Base-by-base conservation (phyloP, 768 basidiomycete genomes). In the Neoboletus subvelutipes region DNA sequence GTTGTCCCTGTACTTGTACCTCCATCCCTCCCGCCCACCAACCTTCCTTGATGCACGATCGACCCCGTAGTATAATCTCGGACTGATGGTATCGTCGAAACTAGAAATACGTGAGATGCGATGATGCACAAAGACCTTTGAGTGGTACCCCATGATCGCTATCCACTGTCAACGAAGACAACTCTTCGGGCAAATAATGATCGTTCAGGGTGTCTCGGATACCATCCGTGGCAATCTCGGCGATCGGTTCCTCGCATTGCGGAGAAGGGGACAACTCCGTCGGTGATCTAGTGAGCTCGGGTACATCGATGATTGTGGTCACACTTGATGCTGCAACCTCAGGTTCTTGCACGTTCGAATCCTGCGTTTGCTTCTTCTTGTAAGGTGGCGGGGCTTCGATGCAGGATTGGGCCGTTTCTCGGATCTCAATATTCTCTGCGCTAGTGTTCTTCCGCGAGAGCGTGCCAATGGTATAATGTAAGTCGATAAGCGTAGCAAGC, bases 31-130 rank as follows among this genome's bases (percentile, higher is more conserved):
- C 78, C 6, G 73, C 63, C 78, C 80, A 83, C 79, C 81, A 83
- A 5, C 76, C 78, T 39, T 69, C 68, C n/a, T 73, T 73, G 37
- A 77, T 63, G 7, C 67, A 66, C 3, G 75, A 74, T 34, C 67
- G 66, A 12, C 75, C 72, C 17, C 68, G 73, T n/a, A 79, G 51
- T 5, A 64, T 55, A 17, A 83, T 67, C 17, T 83, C 78, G 1
- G 80, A 80, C 50, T 80, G 80, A 55, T 82, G 80, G 57, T 81
- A 82, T 52, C 77, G 73, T 45, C 71, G 73, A 52, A 80, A 82
- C 81, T 83, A 8, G 28, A 42, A 50, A 52, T 7, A 29, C 10
- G 26, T 69, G 24, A 69, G 64, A 34, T 20, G 3, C 4, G 7
- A 43, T n/a, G 5, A 18, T 10, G n/a, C 22, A 22, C n/a, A 37